phyloP scores from a whole-genome alignment of 257 asterid species.

The Plantago ovata region DNA sequence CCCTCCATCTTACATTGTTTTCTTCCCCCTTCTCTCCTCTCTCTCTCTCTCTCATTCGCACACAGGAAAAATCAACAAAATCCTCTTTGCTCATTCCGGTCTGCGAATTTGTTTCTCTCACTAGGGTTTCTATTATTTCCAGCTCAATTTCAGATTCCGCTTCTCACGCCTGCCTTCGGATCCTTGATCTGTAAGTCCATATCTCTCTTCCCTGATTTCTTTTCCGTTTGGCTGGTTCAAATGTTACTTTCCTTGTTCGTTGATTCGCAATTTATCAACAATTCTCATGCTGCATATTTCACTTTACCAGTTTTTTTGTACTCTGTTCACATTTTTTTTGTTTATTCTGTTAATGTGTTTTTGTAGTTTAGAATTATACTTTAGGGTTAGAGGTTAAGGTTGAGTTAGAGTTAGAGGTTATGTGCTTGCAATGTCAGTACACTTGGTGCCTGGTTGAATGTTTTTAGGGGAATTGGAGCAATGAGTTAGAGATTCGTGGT shows the following conservation, averaged over 20 bases:
- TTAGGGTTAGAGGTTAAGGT: background rate
- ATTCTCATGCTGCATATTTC: conserved; percentile 20
- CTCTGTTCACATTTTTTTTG: too few species aligned
- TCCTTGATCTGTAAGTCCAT: conserved; percentile 37
- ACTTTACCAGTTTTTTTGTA: background rate
- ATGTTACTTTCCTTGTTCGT: background rate
- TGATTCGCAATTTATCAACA: background rate
- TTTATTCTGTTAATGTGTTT: too few species aligned
- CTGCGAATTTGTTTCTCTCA: conserved; percentile 18
- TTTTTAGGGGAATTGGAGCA: background rate
- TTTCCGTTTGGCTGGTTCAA: background rate
- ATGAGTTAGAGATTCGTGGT: conserved; percentile 4
- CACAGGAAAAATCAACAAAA: background rate
- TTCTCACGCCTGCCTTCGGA: conserved; percentile 29
- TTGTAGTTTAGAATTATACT: background rate
- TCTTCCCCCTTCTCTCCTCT: conserved; percentile 21
- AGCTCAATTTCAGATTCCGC: conserved; percentile 17
- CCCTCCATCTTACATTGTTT: conserved; percentile 30
- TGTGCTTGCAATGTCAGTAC: background rate
- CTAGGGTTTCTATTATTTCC: conserved; percentile 33
- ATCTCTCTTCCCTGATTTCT: conserved; percentile 34
- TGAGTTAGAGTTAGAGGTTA: background rate
- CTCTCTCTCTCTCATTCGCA: conserved; percentile 16
- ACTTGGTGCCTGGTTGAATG: background rate
- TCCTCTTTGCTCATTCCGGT: conserved; percentile 24